These are phyloP conservation scores for Blastobotrys malaysiensis DNA, from an alignment of 1,139 yeast species.

Conservation along the genomic window DNA sequence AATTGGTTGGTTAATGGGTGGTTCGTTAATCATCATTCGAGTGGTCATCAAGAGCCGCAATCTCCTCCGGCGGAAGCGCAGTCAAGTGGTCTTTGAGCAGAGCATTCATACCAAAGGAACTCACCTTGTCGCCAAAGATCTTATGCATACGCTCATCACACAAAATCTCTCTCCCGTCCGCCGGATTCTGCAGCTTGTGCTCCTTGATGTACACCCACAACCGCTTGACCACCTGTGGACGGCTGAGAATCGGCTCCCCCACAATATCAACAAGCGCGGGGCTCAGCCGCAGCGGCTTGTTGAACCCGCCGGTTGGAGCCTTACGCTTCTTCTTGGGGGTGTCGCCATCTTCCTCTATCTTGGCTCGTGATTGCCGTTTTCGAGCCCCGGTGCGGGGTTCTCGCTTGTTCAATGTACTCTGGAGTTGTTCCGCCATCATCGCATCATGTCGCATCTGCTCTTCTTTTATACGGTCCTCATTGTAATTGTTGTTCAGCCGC, in stretches of 20 bases:
- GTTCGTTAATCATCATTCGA: not conserved
- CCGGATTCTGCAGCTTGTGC: conserved; percentile 61
- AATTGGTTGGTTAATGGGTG: no score
- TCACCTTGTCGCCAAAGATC: conserved; percentile 49
- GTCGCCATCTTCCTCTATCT: conserved; percentile 8
- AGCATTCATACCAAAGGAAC: conserved; percentile 67
- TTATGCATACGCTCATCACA: conserved; percentile 62
- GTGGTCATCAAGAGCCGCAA: not conserved
- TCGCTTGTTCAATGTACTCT: conserved; percentile 31
- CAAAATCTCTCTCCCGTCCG: conserved; percentile 57
- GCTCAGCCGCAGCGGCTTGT: conserved; percentile 40
- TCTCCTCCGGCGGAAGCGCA: not conserved
- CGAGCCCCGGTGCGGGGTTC: conserved; percentile 12
- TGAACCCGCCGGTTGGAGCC: conserved; percentile 14
- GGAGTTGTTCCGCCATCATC: conserved; percentile 44
- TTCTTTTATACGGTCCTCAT: conserved; percentile 19
- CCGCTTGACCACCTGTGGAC: conserved; percentile 68
- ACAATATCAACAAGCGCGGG: conserved; percentile 46
- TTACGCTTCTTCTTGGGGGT: conserved; percentile 18
- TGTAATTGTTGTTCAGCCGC: not conserved
- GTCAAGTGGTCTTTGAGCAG: conserved; percentile 49
- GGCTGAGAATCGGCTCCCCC: conserved; percentile 43
- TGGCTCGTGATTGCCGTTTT: not conserved
- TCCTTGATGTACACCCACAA: conserved; percentile 72
- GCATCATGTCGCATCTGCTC: conserved; percentile 41